Evolutionary conservation across 1,139 yeast genomes (phyloP).

Genomic region (Zygoascus meyerae): DNA sequence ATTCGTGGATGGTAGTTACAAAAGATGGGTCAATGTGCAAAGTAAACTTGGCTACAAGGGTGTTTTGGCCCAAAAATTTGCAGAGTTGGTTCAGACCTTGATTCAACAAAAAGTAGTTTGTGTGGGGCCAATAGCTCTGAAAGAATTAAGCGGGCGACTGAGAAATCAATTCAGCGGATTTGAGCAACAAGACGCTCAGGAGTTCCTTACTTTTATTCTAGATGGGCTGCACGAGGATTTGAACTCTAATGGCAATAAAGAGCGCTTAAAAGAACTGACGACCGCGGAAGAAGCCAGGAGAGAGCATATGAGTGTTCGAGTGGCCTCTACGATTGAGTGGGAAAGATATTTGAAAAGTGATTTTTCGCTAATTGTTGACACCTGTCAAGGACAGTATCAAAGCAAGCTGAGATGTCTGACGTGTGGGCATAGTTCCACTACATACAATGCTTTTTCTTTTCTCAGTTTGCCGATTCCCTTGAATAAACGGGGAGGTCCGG

Average conservation of each 20-base stretch:
- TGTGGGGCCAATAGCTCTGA: conserved; percentile 54
- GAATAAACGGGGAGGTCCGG: conserved; percentile 25
- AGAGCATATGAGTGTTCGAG: conserved; percentile 68
- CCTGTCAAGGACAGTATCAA: conserved; percentile 86
- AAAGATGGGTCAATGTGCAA: conserved; percentile 64
- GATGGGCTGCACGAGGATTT: conserved; percentile 89
- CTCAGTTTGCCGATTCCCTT: conserved; percentile 68
- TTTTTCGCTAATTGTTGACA: conserved; percentile 77
- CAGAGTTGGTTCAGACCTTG: conserved; percentile 57
- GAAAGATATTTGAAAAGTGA: conserved; percentile 81
- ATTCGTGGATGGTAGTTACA: conserved; percentile 54
- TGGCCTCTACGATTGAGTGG: conserved; percentile 94
- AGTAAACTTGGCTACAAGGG: conserved; percentile 84
- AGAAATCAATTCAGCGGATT: conserved; percentile 67
- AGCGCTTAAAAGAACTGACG: conserved; percentile 53
- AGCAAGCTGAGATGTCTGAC: conserved; percentile 71
- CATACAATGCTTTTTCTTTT: conserved; percentile 76
- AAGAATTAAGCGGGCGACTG: conserved; percentile 58
- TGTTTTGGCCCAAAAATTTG: conserved; percentile 66
- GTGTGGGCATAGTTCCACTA: conserved; percentile 78
- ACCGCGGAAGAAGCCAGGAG: conserved; percentile 70
- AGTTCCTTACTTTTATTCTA: conserved; percentile 73
- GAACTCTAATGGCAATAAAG: conserved; percentile 57
- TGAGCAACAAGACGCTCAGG: conserved; percentile 93
- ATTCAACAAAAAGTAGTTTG: conserved; percentile 44